phyloP scores from a whole-genome alignment of 2,329 filamentous ascomycete genomes.

The Nigrospora sphaerica region DNA sequence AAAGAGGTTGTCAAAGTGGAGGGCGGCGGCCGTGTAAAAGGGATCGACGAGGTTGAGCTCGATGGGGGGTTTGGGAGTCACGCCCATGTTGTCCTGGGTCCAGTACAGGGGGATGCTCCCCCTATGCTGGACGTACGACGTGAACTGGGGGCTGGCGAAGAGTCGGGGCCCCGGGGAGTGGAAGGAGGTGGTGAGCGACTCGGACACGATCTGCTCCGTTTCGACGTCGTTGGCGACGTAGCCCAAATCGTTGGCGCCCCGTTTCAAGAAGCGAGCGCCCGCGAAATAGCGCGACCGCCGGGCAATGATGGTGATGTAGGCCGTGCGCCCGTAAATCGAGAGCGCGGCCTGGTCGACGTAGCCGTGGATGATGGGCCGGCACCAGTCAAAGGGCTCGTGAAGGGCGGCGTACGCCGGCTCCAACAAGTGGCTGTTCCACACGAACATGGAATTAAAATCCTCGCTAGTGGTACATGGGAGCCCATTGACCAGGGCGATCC shows the following conservation, averaged over 20 bases:
- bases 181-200: slow-evolving; percentile 90
- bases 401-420: slow-evolving; percentile 64
- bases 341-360: slow-evolving; percentile 88
- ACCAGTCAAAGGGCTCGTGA: slow-evolving; percentile 89
- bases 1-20: slow-evolving; percentile 94
- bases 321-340: slow-evolving; percentile 78
- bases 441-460: slow-evolving; percentile 90
- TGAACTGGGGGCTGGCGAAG: slow-evolving; percentile 85
- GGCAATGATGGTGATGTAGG: slow-evolving; percentile 91
- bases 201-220: slow-evolving; percentile 95
- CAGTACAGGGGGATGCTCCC: slow-evolving; percentile 96
- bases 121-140: slow-evolving; percentile 92
- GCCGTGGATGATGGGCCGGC: slow-evolving; percentile 88
- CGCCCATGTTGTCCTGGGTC: slow-evolving; percentile 93
- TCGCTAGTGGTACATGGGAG: slow-evolving; percentile 48
- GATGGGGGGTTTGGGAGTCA: slow-evolving; percentile 93
- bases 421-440: slow-evolving; percentile 91
- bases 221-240: slow-evolving; percentile 99
- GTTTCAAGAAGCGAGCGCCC: slow-evolving; percentile 87
- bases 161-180: slow-evolving; percentile 81
- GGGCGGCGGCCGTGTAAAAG: slow-evolving; percentile 85
- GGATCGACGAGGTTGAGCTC: slow-evolving; percentile 93
- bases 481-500: slow-evolving; percentile 62
- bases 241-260: slow-evolving; percentile 87
- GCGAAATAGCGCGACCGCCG: slow-evolving; percentile 89